Percentiles rank a stretch among this genome's conserved stretches.
Conservation (phyloP, 768 basidiomycete genomes). For the Phlebiopsis flavidoalba region DNA sequence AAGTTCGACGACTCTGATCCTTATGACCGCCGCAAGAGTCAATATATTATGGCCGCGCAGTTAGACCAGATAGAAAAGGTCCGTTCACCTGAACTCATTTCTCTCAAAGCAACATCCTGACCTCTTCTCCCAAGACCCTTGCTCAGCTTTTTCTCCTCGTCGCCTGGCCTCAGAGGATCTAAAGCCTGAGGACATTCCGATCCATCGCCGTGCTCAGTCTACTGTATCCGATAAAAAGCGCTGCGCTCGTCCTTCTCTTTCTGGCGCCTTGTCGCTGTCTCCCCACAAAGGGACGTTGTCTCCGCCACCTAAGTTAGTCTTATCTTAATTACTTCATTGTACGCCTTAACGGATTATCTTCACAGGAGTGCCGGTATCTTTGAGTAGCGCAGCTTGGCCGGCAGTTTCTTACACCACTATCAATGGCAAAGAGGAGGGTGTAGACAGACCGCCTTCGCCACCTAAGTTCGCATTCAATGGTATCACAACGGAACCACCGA, state of each 20-base stretch:
- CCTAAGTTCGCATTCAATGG: slow-evolving; percentile 68
- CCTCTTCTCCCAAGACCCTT: slow-evolving; percentile 13
- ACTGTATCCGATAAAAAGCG: neutral
- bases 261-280: neutral
- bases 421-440: slow-evolving; percentile 16
- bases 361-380: slow-evolving; percentile 9
- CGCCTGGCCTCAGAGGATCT: slow-evolving; percentile 18
- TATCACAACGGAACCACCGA: slow-evolving; percentile 55
- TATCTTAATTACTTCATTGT: neutral
- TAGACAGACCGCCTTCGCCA: slow-evolving; percentile 40
- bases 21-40: slow-evolving; percentile 70
- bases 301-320: slow-evolving; percentile 12
- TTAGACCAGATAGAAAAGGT: slow-evolving; percentile 79
- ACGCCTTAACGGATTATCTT: slow-evolving; percentile 4
- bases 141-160: slow-evolving; percentile 23
- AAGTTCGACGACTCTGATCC: slow-evolving; percentile 71
- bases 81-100: slow-evolving; percentile 13
- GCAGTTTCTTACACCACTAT: slow-evolving; percentile 39
- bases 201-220: slow-evolving; percentile 9
- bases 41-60: slow-evolving; percentile 67
- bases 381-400: slow-evolving; percentile 30
- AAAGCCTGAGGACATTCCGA: slow-evolving; percentile 13
- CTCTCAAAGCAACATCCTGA: neutral
- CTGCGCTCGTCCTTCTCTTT: slow-evolving; percentile 5
- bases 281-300: neutral